Base-by-base conservation (phyloP, 1,284 basidiomycete genomes). In the Mycena citricolor region DNA sequence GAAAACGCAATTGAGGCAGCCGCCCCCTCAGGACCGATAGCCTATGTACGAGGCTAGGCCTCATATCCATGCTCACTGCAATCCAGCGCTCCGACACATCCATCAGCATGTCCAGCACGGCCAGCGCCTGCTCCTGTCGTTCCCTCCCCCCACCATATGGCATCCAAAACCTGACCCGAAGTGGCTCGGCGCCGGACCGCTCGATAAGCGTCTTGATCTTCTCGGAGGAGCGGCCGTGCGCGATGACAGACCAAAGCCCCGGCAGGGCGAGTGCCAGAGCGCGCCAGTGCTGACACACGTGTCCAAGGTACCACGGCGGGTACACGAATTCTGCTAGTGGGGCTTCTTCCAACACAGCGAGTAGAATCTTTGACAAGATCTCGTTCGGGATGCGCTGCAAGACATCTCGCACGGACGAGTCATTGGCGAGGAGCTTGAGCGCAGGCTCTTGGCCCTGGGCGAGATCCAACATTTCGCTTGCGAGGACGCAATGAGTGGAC, bases 241-340 rank as follows among this genome's bases (percentile, higher is more conserved):
- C 7, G 20, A 49, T 40, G 17, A 44, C 42, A n/a, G 33, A 16
- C 47, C 50, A 52, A 1, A 52, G 19, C 3, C 4, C 19, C 1
- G 42, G 41, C 4, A 32, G 8, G 6, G 21, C 32, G 20, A 52
- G 12, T 14, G 42, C 50, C 0, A 45, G 34, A 2, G 41, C 34
- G 5, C 50, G 36, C 46, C 42, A 49, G 38, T 52, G 42, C 16
- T 7, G 28, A 26, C 46, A 52, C n/a, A 52, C 35, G 13, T 48
- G 46, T 10, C 37, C 32, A 25, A 49, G 24, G 14, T 44, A 32
- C 47, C 47, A 49, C 19, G 47, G 47, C 5, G 42, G 29, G 14
- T 35, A 6, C 7, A 14, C 29, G 11, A 34, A 21, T 3, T 44
- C 37, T 37, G 39, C 47, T 5, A n/a, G 19, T 3, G 32, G 32